These are phyloP conservation scores for Myriangium duriaei DNA, from an alignment of 2,329 filamentous ascomycete genomes.

Conservation along the genomic window DNA sequence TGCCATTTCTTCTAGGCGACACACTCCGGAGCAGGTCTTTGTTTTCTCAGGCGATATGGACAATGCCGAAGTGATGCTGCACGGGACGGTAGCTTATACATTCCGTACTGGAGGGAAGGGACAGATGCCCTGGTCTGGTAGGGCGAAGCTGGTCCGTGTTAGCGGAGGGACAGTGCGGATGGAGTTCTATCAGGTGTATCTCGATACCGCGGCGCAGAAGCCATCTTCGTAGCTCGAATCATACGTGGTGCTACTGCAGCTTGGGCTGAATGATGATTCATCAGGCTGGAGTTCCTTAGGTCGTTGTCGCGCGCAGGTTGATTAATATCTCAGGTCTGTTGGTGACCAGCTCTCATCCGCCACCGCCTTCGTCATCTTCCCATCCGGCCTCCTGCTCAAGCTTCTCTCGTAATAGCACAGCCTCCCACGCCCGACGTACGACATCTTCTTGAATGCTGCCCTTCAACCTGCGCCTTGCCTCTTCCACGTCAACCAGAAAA, in stretches of 20 bases:
- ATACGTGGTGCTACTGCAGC: too few species aligned
- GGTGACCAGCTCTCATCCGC: too few species aligned
- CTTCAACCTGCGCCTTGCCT: slow-evolving; percentile 29
- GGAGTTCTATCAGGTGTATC: slow-evolving; percentile 43
- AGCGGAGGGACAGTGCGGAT: slow-evolving; percentile 41
- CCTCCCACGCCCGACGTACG: slow-evolving; percentile 33
- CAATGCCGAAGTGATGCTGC: slow-evolving; percentile 41
- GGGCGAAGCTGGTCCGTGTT: slow-evolving; percentile 39
- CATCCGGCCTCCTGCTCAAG: slow-evolving; percentile 16
- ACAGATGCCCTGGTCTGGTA: slow-evolving; percentile 41
- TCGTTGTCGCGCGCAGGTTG: background rate
- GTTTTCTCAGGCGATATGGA: slow-evolving; percentile 30
- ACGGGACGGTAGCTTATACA: slow-evolving; percentile 40
- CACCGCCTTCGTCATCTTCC: background rate
- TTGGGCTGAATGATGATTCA: too few species aligned
- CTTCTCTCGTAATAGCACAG: slow-evolving; percentile 26
- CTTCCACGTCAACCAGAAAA: slow-evolving; percentile 29
- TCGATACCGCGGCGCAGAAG: slow-evolving; percentile 25
- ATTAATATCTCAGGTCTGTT: too few species aligned
- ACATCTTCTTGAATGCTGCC: slow-evolving; percentile 34
- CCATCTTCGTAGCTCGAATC: slow-evolving; percentile 23
- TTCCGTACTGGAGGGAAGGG: slow-evolving; percentile 38
- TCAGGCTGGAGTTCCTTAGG: too few species aligned
- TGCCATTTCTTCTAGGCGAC: slow-evolving; percentile 34
- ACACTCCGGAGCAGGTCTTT: slow-evolving; percentile 37